phyloP scores from a whole-genome alignment of 192 early-diverging fungal species.

The Helicostylum pulchrum region DNA sequence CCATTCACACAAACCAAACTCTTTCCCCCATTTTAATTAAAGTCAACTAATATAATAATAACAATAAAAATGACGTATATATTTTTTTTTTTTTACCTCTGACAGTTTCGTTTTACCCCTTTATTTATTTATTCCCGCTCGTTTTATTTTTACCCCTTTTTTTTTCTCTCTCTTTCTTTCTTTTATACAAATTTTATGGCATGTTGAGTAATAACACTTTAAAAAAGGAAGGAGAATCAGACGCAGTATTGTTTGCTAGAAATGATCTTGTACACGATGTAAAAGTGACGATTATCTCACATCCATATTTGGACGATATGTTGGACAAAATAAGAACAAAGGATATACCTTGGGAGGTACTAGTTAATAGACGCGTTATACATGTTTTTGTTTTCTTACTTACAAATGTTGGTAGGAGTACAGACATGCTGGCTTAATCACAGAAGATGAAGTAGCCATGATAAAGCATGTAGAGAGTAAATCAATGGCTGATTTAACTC shows the following conservation, averaged over 20 bases:
- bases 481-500: conserved; percentile 36
- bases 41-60: not conserved
- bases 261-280: conserved; percentile 37
- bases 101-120: not conserved
- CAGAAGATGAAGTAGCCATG: conserved; percentile 66
- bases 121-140: not conserved
- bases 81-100: too few species aligned
- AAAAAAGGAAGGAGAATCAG: too few species aligned
- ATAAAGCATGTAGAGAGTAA: conserved; percentile 55
- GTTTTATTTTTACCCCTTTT: not conserved
- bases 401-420: conserved; percentile 76
- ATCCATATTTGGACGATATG: conserved; percentile 81
- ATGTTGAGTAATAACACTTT: not conserved
- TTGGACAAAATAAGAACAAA: conserved; percentile 63
- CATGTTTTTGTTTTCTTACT: not conserved
- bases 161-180: not conserved
- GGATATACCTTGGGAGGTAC: conserved; percentile 89
- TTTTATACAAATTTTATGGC: not conserved
- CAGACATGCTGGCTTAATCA: conserved; percentile 76
- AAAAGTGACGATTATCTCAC: conserved; percentile 56
- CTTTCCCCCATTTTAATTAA: conserved; percentile 1
- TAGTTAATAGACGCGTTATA: not conserved
- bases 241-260: not conserved
- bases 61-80: too few species aligned
- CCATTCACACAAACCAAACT: too few species aligned